phyloP scores from a whole-genome alignment of 176 grass and related monocot species.

The Bromus sterilis region DNA sequence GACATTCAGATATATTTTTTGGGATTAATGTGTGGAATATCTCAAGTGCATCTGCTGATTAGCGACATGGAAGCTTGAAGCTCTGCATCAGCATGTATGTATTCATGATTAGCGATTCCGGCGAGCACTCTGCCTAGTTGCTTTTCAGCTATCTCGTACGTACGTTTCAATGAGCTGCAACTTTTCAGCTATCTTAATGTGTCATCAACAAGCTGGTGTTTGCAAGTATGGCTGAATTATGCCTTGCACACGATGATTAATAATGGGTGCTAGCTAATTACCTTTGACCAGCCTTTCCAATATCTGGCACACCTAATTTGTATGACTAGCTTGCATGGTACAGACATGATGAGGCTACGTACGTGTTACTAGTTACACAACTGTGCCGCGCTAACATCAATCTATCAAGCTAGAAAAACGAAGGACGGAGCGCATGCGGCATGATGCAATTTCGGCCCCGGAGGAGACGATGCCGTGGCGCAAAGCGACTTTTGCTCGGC shows the following conservation, averaged over 20 bases:
- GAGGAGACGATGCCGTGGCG: neutral
- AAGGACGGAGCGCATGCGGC: neutral
- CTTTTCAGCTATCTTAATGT: neutral
- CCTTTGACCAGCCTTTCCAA: neutral
- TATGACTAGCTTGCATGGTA: neutral
- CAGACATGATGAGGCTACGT: neutral
- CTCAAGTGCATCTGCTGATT: neutral
- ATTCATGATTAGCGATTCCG: neutral
- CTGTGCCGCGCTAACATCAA: neutral
- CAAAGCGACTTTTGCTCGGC: conserved; percentile 32
- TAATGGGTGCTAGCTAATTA: neutral
- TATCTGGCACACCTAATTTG: neutral
- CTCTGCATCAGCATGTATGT: neutral
- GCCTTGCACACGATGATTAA: neutral
- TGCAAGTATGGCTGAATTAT: conserved; percentile 6
- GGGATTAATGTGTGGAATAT: too few relatives aligned
- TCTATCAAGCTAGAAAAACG: neutral
- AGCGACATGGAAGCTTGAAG: neutral
- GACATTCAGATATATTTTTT: too few relatives aligned
- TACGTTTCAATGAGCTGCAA: neutral
- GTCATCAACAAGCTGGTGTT: too few relatives aligned
- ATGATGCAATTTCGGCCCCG: conserved; percentile 14
- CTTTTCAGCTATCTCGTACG: neutral
- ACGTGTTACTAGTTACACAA: neutral
- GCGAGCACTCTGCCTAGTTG: neutral